Conservation (phyloP, 2,329 filamentous ascomycete genomes). For the Sarocladium kiliense region DNA sequence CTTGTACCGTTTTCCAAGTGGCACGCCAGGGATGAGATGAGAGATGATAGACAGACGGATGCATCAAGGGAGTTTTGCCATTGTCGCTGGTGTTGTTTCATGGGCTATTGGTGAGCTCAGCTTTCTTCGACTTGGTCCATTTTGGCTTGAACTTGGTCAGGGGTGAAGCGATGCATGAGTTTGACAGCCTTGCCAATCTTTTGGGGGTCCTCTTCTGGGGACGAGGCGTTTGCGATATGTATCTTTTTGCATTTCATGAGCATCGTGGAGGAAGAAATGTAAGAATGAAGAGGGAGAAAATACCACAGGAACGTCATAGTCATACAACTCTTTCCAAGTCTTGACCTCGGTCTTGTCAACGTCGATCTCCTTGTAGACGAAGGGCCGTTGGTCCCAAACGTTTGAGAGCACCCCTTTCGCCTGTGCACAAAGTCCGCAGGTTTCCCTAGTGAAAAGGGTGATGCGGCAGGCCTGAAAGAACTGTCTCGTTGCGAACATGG, state of each 20-base stretch:
- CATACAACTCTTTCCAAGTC: constrained; percentile 68
- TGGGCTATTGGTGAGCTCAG: too few relatives aligned
- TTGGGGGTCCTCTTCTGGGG: constrained; percentile 45
- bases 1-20: constrained; percentile 1
- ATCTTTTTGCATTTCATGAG: constrained; percentile 34
- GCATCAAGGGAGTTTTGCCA: neutral
- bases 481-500: constrained; percentile 47
- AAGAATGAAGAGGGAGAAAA: constrained; percentile 17
- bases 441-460: constrained; percentile 69
- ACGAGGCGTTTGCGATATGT: constrained; percentile 54
- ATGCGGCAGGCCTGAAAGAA: constrained; percentile 56
- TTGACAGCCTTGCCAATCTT: constrained; percentile 58
- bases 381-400: constrained; percentile 62
- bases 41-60: too few relatives aligned
- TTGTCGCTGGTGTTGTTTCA: too few relatives aligned
- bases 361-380: constrained; percentile 64
- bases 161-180: constrained; percentile 72
- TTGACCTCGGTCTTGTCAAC: constrained; percentile 60
- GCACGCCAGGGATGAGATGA: constrained; percentile 6
- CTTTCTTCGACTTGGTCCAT: constrained; percentile 56
- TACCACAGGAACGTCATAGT: constrained; percentile 79
- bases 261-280: neutral
- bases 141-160: constrained; percentile 58
- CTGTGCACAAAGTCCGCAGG: constrained; percentile 65
- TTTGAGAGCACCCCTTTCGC: constrained; percentile 64